These are phyloP conservation scores for Auriscalpium orientale DNA, from an alignment of 768 basidiomycete species.

Conservation along the genomic window DNA sequence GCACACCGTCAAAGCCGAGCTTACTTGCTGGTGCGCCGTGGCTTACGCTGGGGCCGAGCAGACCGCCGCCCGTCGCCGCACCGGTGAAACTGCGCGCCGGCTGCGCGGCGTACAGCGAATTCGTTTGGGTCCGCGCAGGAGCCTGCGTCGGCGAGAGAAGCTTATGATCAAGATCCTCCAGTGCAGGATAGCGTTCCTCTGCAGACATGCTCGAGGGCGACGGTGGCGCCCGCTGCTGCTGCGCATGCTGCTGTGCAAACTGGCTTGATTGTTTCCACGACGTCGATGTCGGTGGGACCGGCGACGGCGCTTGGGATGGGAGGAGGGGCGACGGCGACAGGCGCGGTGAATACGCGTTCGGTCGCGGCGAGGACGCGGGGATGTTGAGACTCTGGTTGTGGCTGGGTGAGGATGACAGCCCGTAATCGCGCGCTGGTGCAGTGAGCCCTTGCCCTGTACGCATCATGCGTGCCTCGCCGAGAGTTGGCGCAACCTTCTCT, in stretches of 20 bases:
- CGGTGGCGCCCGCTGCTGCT: slow-evolving; percentile 25
- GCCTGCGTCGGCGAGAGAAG: slow-evolving; percentile 27
- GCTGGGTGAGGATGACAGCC: background rate
- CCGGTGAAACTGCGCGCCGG: slow-evolving; percentile 3
- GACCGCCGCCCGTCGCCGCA: background rate
- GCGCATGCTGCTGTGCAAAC: background rate
- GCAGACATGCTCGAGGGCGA: slow-evolving; percentile 29
- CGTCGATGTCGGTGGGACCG: slow-evolving; percentile 6
- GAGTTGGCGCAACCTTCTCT: slow-evolving; percentile 49
- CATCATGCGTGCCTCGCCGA: slow-evolving; percentile 68
- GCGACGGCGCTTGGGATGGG: slow-evolving; percentile 7
- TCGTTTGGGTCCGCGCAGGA: background rate
- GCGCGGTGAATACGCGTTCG: slow-evolving; percentile 8
- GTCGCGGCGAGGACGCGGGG: slow-evolving; percentile 3
- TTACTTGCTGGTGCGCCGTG: background rate
- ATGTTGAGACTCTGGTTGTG: slow-evolving; percentile 2
- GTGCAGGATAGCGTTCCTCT: slow-evolving; percentile 78
- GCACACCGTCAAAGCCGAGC: slow-evolving; percentile 31
- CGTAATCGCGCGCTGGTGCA: slow-evolving; percentile 13
- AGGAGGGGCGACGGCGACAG: slow-evolving; percentile 10
- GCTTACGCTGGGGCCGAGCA: background rate
- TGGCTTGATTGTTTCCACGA: slow-evolving; percentile 11
- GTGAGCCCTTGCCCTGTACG: slow-evolving; percentile 41
- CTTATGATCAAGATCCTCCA: slow-evolving; percentile 72
- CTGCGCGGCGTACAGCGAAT: background rate